Base-by-base conservation (phyloP, 345 rosid genomes). In the Excoecaria agallocha region DNA sequence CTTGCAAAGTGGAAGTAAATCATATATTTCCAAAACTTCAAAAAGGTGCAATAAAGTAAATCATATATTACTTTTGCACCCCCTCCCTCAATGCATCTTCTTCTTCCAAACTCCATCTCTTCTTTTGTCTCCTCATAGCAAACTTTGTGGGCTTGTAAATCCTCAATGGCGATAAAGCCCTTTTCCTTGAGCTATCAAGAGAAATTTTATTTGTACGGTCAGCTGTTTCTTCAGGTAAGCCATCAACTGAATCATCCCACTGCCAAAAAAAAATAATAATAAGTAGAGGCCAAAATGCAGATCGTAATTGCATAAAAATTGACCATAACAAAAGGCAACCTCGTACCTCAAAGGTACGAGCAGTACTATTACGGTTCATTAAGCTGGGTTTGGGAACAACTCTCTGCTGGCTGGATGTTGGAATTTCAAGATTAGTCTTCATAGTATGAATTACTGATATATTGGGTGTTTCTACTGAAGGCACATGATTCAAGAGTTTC, bases 301-400 rank as follows among this genome's bases (percentile, higher is more conserved):
- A 43, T 49, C 39, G 25, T 25, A 68, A 7, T 49, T 50, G 7
- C 7, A 61, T 37, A 62, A 15, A 62, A 35, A 0, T 37, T 38
- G 30, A 62, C 16, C 43, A 58, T 56, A 11, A 54, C 4, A 65
- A 66, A 56, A 57, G 13, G 45, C 4, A 37, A 67, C 59, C 16
- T 66, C 68, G n/a, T 74, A 90, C 89, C 91, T 88, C 88, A 43
- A 72, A 79, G 12, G 86, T 71, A 12, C 12, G 81, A 51, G 91
- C 91, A 57, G 90, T 82, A 65, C 65, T 62, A 62, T 90, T 82
- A 62, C 85, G 68, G 39, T 87, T 89, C 91, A 90, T 85, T 75
- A 87, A 73, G 70, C 88, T 79, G 24, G 69, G 80, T 45, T 74
- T 88, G 15, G 63, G 69, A 43, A 52, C 67, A 52, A 56, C 24